Evolutionary conservation across 352 stramenopile species (phyloP), one percentile per base, ranked within the genome.

Genomic region (Phytophthora colocasiae): DNA sequence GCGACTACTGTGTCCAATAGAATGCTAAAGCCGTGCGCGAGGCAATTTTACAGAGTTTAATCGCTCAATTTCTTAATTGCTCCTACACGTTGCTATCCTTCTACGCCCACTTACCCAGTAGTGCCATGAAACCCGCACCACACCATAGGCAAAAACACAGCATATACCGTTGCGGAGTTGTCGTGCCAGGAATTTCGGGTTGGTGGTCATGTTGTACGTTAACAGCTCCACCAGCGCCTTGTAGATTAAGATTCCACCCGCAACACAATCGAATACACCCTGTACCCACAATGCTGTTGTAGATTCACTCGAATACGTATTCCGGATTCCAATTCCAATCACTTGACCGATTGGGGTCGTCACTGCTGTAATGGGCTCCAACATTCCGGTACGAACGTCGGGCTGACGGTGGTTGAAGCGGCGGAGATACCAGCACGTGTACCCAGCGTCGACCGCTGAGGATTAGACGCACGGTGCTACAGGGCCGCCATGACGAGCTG

Each of bases 241-340:
- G 70, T 92, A 92, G 4, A 92, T 57, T 52, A 93, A 47, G 49
- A 91, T 91, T 17, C 78, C 85, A 10, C 75, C 85, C 6, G 83
- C 83, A 9, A 91, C 50, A 47, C 79, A 86, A 68, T 91, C 72
- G 17, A 93, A 70, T 12, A 86, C 57, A 4, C 80, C 83, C 43
- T 90, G 66, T 26, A 89, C 78, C 77, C 77, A 89, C 4, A 89
- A 49, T 19, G 81, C 71, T 0, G 75, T 78, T 7, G 50, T 24
- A 0, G 77, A 86, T 26, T 77, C 80, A 39, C 57, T 68, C 55
- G 71, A 81, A 64, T 91, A 89, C 15, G 76, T 70, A 12, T 62
- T 74, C 46, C 63, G 72, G 31, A 90, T 75, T 27, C 48, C 59
- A 31, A 93, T 91, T 4, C 79, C 84, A 36, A 91, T 74, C 2